phyloP scores from a whole-genome alignment of 2,329 filamentous ascomycete genomes.

The Neonectria neomacrospora region DNA sequence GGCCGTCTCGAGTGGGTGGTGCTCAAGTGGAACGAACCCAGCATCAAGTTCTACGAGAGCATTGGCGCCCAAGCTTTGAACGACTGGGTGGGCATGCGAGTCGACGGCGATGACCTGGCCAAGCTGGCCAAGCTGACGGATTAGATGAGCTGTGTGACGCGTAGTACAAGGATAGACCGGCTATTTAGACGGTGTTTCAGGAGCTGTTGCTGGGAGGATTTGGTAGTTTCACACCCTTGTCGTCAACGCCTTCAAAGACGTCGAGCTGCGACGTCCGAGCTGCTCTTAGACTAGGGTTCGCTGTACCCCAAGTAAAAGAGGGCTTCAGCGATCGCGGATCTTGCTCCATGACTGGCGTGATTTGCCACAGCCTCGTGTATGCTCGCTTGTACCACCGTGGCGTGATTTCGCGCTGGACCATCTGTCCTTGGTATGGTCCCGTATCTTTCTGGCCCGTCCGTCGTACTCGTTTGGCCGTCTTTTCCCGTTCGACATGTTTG shows the following conservation, averaged over 20 bases:
- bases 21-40: conserved; percentile 91
- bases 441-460: conserved; percentile 52
- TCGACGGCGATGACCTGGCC: conserved; percentile 72
- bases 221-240: conserved; percentile 38
- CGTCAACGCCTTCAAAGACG: conserved; percentile 62
- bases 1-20: conserved; percentile 89
- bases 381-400: conserved; percentile 59
- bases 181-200: background rate
- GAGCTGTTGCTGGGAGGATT: conserved; percentile 2
- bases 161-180: background rate
- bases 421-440: conserved; percentile 52
- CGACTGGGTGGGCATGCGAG: conserved; percentile 81
- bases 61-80: conserved; percentile 74
- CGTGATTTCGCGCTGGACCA: conserved; percentile 48
- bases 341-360: conserved; percentile 56
- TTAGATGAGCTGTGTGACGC: conserved; percentile 27
- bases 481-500: conserved; percentile 52
- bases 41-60: conserved; percentile 84
- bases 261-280: conserved; percentile 50
- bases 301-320: conserved; percentile 60
- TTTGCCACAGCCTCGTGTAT: conserved; percentile 58
- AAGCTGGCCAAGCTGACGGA: conserved; percentile 65
- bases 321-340: conserved; percentile 46
- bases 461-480: conserved; percentile 46
- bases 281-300: conserved; percentile 41